Conservation (phyloP, 345 rosid species). For the Citrus sinensis region DNA sequence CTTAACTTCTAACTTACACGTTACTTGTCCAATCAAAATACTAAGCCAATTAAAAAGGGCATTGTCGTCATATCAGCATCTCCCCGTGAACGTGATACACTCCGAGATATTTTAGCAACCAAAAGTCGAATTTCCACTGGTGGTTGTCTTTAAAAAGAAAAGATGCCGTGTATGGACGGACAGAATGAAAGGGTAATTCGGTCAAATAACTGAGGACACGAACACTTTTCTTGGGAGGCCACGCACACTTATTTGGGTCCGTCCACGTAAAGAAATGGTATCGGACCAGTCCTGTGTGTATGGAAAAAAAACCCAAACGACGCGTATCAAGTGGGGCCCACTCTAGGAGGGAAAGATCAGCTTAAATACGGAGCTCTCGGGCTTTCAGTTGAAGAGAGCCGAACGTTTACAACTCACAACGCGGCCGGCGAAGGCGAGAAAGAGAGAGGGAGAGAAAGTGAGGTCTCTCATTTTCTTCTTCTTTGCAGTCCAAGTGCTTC, state of each 20-base stretch:
- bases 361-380: not conserved
- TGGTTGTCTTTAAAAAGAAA: not conserved
- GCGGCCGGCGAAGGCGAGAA: not conserved
- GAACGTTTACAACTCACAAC: not conserved
- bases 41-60: not conserved
- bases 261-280: no score
- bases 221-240: no score
- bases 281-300: not conserved
- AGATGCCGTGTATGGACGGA: not conserved
- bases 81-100: not conserved
- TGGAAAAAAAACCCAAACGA: not conserved
- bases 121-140: not conserved
- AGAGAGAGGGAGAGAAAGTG: not conserved
- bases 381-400: not conserved
- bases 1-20: accelerated
- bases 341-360: not conserved
- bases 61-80: not conserved
- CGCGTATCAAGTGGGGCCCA: not conserved
- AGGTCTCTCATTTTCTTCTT: not conserved
- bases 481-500: not conserved
- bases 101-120: not conserved
- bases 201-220: no score
- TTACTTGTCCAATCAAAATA: accelerated
- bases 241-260: no score
- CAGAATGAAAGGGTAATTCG: not conserved